These are phyloP conservation scores for Pythium grandisporangium DNA, from an alignment of 352 stramenopile species.

Conservation along the genomic window DNA sequence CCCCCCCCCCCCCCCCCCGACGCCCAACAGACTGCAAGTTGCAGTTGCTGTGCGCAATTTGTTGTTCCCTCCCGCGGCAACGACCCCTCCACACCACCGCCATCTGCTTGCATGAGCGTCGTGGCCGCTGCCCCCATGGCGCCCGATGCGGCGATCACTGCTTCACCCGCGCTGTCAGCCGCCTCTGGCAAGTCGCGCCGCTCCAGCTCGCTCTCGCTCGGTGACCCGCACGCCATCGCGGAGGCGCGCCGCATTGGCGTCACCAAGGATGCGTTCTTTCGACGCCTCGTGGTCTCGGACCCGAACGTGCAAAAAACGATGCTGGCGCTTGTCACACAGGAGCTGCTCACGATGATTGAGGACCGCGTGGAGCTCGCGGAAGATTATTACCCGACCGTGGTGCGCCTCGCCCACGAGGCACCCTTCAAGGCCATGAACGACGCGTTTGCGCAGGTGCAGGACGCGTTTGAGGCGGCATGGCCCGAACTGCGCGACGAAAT, in stretches of 20 bases:
- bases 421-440: conserved; percentile 63
- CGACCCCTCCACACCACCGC: neutral
- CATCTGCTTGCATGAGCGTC: conserved; percentile 2
- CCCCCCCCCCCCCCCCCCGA: no score
- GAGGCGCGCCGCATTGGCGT: conserved; percentile 37
- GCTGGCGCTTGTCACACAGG: conserved; percentile 33
- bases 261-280: conserved; percentile 79
- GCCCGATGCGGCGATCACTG: neutral
- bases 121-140: no score
- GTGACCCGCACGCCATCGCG: neutral
- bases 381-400: conserved; percentile 62
- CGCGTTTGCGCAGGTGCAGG: conserved; percentile 30
- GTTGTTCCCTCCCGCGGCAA: no score
- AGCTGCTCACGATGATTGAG: conserved; percentile 47
- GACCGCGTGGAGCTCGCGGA: conserved; percentile 23
- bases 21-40: no score
- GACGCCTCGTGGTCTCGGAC: conserved; percentile 60
- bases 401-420: conserved; percentile 51
- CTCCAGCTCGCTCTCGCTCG: conserved; percentile 1
- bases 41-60: no score
- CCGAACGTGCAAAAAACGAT: conserved; percentile 49
- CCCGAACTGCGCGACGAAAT: conserved; percentile 8
- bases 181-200: neutral
- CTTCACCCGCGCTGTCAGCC: no score
- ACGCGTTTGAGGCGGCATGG: conserved; percentile 22